Percentiles rank a stretch among this genome's conserved stretches.
phyloP scores from a whole-genome alignment of 2,329 filamentous ascomycete species.

The Fusarium nelsonii region DNA sequence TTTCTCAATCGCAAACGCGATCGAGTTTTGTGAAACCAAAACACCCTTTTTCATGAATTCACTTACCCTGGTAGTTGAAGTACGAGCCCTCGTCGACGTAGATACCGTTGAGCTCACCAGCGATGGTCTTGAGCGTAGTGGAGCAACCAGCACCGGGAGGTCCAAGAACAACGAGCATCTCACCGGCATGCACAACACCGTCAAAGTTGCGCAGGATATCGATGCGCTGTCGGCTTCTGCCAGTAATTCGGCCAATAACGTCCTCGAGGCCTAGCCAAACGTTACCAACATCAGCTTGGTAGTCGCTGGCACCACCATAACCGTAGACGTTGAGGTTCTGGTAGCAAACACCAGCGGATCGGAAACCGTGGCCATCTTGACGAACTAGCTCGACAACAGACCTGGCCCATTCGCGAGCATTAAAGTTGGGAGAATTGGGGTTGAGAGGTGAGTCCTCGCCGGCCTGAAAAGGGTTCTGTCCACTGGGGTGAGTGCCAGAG shows the following conservation, averaged over 20 bases:
- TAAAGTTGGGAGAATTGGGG: slow-evolving; percentile 66
- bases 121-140: slow-evolving; percentile 86
- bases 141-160: slow-evolving; percentile 82
- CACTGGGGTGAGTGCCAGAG: slow-evolving; percentile 53
- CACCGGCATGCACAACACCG: slow-evolving; percentile 75
- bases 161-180: slow-evolving; percentile 81
- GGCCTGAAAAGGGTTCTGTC: slow-evolving; percentile 64
- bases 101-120: slow-evolving; percentile 86
- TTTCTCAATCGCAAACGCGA: slow-evolving; percentile 13
- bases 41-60: neutral
- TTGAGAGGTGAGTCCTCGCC: slow-evolving; percentile 65
- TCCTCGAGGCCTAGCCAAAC: slow-evolving; percentile 66
- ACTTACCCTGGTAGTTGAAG: slow-evolving; percentile 83
- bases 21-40: slow-evolving; percentile 17
- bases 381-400: slow-evolving; percentile 66
- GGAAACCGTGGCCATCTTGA: slow-evolving; percentile 66
- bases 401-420: slow-evolving; percentile 70
- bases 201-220: slow-evolving; percentile 78
- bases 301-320: slow-evolving; percentile 75
- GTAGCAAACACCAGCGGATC: slow-evolving; percentile 74
- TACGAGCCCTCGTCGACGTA: slow-evolving; percentile 76
- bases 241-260: slow-evolving; percentile 62
- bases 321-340: slow-evolving; percentile 77
- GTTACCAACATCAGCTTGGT: slow-evolving; percentile 75
- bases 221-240: slow-evolving; percentile 67